A percentile compares a stretch with the other conserved stretches of the same genome.
These are phyloP conservation scores for Penicillium psychrofluorescens DNA, from an alignment of 495 filamentous ascomycete species.

Conservation along the genomic window DNA sequence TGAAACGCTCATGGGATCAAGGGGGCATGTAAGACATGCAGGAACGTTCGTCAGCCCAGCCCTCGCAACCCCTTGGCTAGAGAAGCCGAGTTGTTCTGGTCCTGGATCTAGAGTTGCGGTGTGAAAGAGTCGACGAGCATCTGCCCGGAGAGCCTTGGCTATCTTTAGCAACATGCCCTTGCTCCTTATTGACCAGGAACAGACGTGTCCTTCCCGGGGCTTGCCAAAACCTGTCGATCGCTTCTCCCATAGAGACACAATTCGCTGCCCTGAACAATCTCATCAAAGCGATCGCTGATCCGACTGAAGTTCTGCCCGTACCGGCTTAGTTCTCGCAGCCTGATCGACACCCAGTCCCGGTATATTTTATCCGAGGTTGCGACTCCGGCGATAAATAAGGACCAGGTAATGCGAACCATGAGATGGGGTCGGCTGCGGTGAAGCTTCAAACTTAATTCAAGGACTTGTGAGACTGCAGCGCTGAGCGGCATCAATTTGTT, in stretches of 20 bases:
- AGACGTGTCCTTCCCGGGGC: too few species aligned
- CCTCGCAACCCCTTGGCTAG: too few species aligned
- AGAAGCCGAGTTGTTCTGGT: too few species aligned
- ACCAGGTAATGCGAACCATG: constrained; percentile 24
- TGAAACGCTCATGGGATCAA: constrained; percentile 6
- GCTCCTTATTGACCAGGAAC: too few species aligned
- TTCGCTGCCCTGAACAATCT: constrained; percentile 15
- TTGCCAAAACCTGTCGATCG: too few species aligned
- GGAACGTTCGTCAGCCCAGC: neutral
- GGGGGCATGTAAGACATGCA: constrained; percentile 22
- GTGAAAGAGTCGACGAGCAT: too few species aligned
- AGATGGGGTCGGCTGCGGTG: constrained; percentile 21
- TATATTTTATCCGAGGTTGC: constrained; percentile 23
- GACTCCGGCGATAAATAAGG: constrained; percentile 23
- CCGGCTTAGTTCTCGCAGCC: constrained; percentile 21
- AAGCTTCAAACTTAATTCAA: constrained; percentile 22
- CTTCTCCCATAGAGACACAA: too few species aligned
- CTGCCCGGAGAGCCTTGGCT: too few species aligned
- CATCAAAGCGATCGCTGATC: constrained; percentile 18
- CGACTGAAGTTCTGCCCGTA: constrained; percentile 20
- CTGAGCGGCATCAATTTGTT: constrained; percentile 10
- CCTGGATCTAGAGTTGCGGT: too few species aligned
- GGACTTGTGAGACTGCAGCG: constrained; percentile 16
- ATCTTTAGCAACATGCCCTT: too few species aligned
- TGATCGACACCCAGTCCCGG: constrained; percentile 30